Conservation (phyloP, 1,284 basidiomycete species). For the Pyrrhoderma noxium region DNA sequence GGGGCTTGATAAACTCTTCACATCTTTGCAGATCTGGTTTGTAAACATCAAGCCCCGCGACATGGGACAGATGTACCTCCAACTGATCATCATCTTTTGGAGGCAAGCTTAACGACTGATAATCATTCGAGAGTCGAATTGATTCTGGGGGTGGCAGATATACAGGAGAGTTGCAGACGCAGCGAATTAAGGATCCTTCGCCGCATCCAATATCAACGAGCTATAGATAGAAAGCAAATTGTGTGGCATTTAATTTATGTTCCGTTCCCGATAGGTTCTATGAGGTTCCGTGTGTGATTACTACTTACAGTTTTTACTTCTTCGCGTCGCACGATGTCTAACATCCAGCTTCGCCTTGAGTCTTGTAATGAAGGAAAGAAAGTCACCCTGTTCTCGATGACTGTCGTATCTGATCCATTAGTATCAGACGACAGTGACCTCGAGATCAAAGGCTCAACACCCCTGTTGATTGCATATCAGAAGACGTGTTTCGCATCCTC, state of each 20-base stretch:
- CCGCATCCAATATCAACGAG: constrained; percentile 78
- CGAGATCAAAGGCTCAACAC: background rate
- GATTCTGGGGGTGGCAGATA: constrained; percentile 39
- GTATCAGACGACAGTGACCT: background rate
- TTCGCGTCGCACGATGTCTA: constrained; percentile 56
- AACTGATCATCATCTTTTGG: constrained; percentile 36
- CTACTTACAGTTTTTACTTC: constrained; percentile 46
- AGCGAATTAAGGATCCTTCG: constrained; percentile 62
- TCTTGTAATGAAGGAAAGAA: constrained; percentile 69
- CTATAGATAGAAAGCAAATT: constrained; percentile 33
- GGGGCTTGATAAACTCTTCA: constrained; percentile 23
- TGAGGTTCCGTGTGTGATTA: background rate
- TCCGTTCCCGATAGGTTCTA: too few species aligned
- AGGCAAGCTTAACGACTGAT: constrained; percentile 15
- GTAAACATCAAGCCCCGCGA: constrained; percentile 68
- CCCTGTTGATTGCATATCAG: too few species aligned
- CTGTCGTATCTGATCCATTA: background rate
- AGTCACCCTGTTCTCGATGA: constrained; percentile 43
- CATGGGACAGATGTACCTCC: constrained; percentile 48
- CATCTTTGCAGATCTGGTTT: constrained; percentile 38
- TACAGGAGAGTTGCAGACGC: constrained; percentile 64
- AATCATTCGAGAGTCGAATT: background rate
- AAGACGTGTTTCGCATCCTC: too few species aligned
- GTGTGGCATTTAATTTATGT: too few species aligned
- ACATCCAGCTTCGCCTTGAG: constrained; percentile 65